A percentile compares a stretch with the other conserved stretches of the same genome.
phyloP scores from a whole-genome alignment of 2,329 filamentous ascomycete species.

The Pyrenochaeta sp. region DNA sequence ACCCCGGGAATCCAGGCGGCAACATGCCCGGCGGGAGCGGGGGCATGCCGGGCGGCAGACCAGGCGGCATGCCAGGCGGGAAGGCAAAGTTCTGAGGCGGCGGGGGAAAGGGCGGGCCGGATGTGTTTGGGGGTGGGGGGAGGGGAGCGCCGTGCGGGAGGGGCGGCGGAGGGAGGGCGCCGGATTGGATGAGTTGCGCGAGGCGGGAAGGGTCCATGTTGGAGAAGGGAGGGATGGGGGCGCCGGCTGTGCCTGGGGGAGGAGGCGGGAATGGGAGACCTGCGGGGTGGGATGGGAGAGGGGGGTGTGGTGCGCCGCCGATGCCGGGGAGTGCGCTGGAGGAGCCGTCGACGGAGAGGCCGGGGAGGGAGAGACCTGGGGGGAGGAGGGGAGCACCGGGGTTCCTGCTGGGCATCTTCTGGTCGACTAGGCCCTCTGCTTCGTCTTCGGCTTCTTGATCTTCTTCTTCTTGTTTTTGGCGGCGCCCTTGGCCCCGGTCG shows the following conservation, averaged over 20 bases:
- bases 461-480: conserved; percentile 87
- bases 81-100: conserved; percentile 38
- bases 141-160: conserved; percentile 34
- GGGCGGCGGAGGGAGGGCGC: conserved; percentile 47
- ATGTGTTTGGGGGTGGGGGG: conserved; percentile 25
- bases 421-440: conserved; percentile 88
- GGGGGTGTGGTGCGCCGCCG: conserved; percentile 48
- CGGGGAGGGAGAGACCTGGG: conserved; percentile 59
- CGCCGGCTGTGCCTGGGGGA: conserved; percentile 11
- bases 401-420: conserved; percentile 75
- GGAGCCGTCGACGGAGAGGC: conserved; percentile 50
- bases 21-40: conserved; percentile 18
- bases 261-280: conserved; percentile 30
- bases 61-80: conserved; percentile 25
- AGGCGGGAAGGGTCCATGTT: conserved; percentile 41
- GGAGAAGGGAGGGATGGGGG: conserved; percentile 24
- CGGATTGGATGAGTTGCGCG: conserved; percentile 44
- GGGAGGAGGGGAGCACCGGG: conserved; percentile 63
- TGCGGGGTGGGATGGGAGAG: conserved; percentile 37
- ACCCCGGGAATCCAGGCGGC: conserved; percentile 27
- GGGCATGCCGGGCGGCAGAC: conserved; percentile 22
- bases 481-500: conserved; percentile 79
- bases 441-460: conserved; percentile 94
- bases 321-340: conserved; percentile 58
- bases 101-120: conserved; percentile 32